Evolutionary conservation across 2,329 filamentous ascomycete species (phyloP).

Genomic region (Cordyceps pruinosa): DNA sequence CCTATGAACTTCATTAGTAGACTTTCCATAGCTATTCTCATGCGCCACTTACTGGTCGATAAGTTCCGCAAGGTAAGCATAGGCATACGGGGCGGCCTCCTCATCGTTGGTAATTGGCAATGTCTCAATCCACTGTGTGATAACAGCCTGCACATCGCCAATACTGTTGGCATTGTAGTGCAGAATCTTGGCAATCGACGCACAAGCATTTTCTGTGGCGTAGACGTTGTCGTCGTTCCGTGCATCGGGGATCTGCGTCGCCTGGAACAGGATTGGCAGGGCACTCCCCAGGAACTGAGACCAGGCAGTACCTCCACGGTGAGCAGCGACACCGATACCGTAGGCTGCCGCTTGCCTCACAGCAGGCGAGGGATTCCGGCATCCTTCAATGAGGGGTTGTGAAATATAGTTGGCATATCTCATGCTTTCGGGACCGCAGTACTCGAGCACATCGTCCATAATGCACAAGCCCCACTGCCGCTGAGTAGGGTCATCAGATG

Average conservation of each 20-base stretch:
- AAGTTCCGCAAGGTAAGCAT: constrained; percentile 82
- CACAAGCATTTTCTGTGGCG: constrained; percentile 94
- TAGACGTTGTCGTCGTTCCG: constrained; percentile 91
- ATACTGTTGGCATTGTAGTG: constrained; percentile 81
- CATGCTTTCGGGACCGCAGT: constrained; percentile 84
- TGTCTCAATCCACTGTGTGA: constrained; percentile 82
- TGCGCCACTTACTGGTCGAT: constrained; percentile 80
- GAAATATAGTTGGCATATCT: constrained; percentile 82
- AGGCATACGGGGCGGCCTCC: constrained; percentile 93
- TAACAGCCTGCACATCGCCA: constrained; percentile 65
- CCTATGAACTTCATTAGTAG: constrained; percentile 42
- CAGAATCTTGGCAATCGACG: constrained; percentile 92
- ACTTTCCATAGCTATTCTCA: not conserved
- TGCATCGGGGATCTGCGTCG: constrained; percentile 72
- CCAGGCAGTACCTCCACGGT: constrained; percentile 83
- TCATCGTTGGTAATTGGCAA: constrained; percentile 91
- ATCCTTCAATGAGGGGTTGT: constrained; percentile 77
- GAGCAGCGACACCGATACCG: constrained; percentile 89
- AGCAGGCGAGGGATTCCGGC: constrained; percentile 77
- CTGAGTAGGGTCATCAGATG: constrained; percentile 77
- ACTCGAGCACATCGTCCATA: constrained; percentile 95
- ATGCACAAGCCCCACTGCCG: constrained; percentile 99
- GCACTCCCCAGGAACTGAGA: constrained; percentile 77
- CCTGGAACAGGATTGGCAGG: constrained; percentile 76
- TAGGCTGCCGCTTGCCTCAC: constrained; percentile 96